phyloP scores from a whole-genome alignment of 306 rosid species.

The Neltuma alba region DNA sequence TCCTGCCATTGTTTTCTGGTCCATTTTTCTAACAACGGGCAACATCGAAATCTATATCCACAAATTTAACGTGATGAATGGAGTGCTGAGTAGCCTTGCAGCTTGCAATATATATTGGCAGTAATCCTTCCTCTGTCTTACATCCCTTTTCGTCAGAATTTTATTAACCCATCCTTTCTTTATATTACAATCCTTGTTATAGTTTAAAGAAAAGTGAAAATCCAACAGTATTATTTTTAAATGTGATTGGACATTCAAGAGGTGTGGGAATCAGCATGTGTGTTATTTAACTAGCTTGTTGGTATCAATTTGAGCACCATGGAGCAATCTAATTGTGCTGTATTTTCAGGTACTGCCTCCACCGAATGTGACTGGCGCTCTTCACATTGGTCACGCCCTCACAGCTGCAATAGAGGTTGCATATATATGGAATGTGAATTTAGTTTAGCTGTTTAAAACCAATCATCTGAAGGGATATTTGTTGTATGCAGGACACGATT shows the following conservation, averaged over 20 bases:
- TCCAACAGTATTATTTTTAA: not conserved
- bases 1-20: not conserved
- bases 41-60: not conserved
- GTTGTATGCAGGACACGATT: slow-evolving; percentile 77
- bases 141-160: slow-evolving; percentile 8
- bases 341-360: slow-evolving; percentile 88
- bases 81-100: slow-evolving; percentile 30
- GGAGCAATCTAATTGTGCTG: not conserved
- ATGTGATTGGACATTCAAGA: not conserved
- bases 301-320: not conserved
- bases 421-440: slow-evolving; percentile 17
- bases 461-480: slow-evolving; percentile 24
- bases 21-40: slow-evolving; percentile 12
- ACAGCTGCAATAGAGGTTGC: slow-evolving; percentile 89
- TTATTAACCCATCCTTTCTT: not conserved
- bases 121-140: slow-evolving; percentile 17
- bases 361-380: slow-evolving; percentile 96
- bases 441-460: slow-evolving; percentile 7
- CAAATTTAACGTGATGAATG: not conserved
- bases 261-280: not conserved
- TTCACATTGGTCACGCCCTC: slow-evolving; percentile 97
- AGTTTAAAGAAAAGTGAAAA: slow-evolving; percentile 18
- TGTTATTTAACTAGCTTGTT: not conserved
- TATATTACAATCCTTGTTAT: not conserved
- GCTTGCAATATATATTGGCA: slow-evolving; percentile 1